Evolutionary conservation across 2,329 filamentous ascomycete species (phyloP).

Genomic region (Botryosphaeria dothidea): DNA sequence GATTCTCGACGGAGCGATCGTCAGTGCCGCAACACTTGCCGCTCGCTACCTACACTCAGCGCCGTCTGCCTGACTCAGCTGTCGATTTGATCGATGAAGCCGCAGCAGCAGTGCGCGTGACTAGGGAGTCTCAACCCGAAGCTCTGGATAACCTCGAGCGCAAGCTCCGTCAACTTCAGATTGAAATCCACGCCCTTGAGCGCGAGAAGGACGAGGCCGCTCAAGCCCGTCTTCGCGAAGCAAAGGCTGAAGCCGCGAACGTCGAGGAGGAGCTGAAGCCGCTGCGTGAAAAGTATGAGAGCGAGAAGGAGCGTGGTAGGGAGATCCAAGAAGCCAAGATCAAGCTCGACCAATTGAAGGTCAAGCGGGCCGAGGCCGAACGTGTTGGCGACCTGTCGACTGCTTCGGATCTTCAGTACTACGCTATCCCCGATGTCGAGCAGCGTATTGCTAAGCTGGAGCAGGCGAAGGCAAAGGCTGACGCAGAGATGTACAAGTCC

Average conservation of each 20-base stretch:
- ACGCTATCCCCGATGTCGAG: conserved; percentile 92
- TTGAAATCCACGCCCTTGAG: conserved; percentile 93
- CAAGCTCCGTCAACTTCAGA: conserved; percentile 85
- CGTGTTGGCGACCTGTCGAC: conserved; percentile 80
- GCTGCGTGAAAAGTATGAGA: conserved; percentile 92
- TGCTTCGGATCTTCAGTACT: conserved; percentile 94
- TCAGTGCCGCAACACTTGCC: conserved; percentile 86
- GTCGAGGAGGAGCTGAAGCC: conserved; percentile 91
- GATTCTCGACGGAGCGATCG: conserved; percentile 91
- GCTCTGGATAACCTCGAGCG: conserved; percentile 93
- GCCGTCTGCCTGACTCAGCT: conserved; percentile 91
- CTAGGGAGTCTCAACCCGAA: conserved; percentile 94
- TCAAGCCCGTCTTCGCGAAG: conserved; percentile 75
- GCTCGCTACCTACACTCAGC: conserved; percentile 88
- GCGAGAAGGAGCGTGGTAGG: conserved; percentile 85
- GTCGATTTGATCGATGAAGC: conserved; percentile 97
- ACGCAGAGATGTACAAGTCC: conserved; percentile 63
- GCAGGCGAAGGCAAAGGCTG: conserved; percentile 73
- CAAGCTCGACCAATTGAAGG: conserved; percentile 87
- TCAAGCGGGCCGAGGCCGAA: conserved; percentile 92
- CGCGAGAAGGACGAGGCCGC: conserved; percentile 95
- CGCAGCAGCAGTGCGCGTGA: conserved; percentile 92
- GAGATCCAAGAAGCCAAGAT: conserved; percentile 93
- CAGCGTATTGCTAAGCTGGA: conserved; percentile 78
- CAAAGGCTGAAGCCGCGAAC: conserved; percentile 88